Conservation (phyloP, 208 protist genomes). For the Eutreptiella sp. region DNA sequence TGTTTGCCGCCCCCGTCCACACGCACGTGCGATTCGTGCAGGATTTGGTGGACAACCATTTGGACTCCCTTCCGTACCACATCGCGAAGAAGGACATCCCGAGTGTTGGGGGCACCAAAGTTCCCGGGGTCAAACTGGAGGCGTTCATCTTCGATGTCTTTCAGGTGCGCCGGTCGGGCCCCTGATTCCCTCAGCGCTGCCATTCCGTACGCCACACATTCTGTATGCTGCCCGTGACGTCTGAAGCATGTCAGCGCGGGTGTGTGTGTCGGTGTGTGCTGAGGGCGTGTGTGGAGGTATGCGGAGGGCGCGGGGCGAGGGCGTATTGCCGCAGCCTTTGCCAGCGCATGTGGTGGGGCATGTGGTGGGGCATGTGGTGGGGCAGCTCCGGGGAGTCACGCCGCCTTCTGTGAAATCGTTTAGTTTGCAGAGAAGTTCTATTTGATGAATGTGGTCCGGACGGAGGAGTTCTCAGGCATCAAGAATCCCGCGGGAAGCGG, state of each 20-base stretch:
- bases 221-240: too few species aligned
- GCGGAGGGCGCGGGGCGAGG: too few species aligned
- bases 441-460: slow-evolving; percentile 73
- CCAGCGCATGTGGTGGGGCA: too few species aligned
- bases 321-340: too few species aligned
- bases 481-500: slow-evolving; percentile 95
- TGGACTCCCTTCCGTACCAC: slow-evolving; percentile 67
- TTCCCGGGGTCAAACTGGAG: slow-evolving; percentile 87
- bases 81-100: slow-evolving; percentile 91
- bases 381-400: neutral
- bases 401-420: slow-evolving; percentile 5
- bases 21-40: slow-evolving; percentile 55
- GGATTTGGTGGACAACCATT: slow-evolving; percentile 48
- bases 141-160: slow-evolving; percentile 97
- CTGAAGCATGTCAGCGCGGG: too few species aligned
- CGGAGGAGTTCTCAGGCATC: slow-evolving; percentile 89
- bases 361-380: too few species aligned
- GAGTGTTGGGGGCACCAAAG: slow-evolving; percentile 48
- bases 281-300: too few species aligned
- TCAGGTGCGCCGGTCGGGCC: slow-evolving; percentile 22
- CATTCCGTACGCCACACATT: too few species aligned
- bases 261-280: too few species aligned
- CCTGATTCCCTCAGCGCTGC: too few species aligned
- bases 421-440: slow-evolving; percentile 43
- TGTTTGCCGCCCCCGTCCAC: too few species aligned